Evolutionary conservation across 768 basidiomycete genomes (phyloP).

Genomic region (Rhodotorula diobovata): DNA sequence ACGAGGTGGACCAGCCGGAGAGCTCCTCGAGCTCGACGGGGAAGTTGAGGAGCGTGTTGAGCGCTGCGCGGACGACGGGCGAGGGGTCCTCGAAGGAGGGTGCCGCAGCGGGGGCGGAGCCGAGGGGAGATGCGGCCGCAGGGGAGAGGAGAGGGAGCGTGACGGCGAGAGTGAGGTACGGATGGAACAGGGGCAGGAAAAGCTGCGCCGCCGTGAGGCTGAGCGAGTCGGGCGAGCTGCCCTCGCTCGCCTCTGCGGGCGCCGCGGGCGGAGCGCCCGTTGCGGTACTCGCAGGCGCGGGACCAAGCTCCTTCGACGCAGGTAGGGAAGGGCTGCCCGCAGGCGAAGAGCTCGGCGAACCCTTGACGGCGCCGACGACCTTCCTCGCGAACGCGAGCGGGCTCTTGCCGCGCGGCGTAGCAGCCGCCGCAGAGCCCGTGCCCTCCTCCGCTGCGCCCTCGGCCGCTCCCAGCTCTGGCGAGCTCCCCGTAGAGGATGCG

Average conservation of each 20-base stretch:
- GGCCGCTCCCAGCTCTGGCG: background rate
- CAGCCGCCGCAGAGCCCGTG: background rate
- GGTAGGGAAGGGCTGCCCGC: background rate
- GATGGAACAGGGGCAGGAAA: conserved; percentile 36
- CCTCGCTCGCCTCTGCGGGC: background rate
- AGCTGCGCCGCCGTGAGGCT: conserved; percentile 8
- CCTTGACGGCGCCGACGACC: conserved; percentile 28
- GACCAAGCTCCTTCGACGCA: background rate
- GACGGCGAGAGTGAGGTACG: conserved; percentile 31
- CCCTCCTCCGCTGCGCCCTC: background rate
- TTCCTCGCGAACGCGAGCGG: conserved; percentile 21
- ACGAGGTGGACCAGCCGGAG: conserved; percentile 24
- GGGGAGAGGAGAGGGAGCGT: conserved; percentile 5
- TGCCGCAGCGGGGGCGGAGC: background rate
- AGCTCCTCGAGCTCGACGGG: conserved; percentile 38
- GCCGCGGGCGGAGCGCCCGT: too few relatives aligned
- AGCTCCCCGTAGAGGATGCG: background rate
- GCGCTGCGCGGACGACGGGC: conserved; percentile 18
- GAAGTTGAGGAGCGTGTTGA: conserved; percentile 37
- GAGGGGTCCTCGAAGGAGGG: conserved; percentile 16
- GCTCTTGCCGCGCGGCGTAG: conserved; percentile 3
- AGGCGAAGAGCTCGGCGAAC: background rate
- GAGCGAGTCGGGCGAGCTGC: conserved; percentile 12
- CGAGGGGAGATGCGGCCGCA: background rate
- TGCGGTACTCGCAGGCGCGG: too few relatives aligned